Evolutionary conservation across 1,284 basidiomycete genomes (phyloP), one percentile per base, ranked within the genome.

Genomic region (Mycena sp.): DNA sequence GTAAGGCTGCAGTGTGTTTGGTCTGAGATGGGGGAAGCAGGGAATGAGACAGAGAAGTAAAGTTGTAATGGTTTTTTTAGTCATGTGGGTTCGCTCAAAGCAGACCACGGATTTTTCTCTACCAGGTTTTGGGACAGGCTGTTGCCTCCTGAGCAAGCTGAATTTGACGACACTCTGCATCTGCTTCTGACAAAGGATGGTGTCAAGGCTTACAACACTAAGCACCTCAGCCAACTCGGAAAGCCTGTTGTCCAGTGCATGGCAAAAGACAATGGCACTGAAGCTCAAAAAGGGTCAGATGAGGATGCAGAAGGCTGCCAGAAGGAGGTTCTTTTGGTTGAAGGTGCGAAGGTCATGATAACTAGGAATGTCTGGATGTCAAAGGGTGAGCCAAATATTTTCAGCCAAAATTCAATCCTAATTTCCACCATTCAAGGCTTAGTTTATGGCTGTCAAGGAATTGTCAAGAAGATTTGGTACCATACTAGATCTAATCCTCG

Each of bases 231-330:
- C 16, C 9, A 10, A 16, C 51, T 55, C 14, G 21, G 29, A 11
- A 46, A 58, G 25, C 59, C 59, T 16, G 61, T 63, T 16, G 4
- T 63, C 4, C 23, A 25, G 6, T 63, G 61, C 30, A 49, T 38
- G 19, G 61, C 61, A 7, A 58, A 49, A 23, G 43, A 63, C 37
- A 60, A 63, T 32, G 25, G n/a, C 25, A 26, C 17, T 12, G 55
- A 35, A 12, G 45, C 52, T n/a, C 19, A 38, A 6, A 44, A 49
- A 30, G 55, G 46, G n/a, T 29, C 35, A 11, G 52, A 38, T 41
- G 61, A 63, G n/a, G 52, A 61, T 44, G 61, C 54, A 25, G 40
- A 44, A 6, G 50, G 64, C 16, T 35, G 63, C 4, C 21, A 64
- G 25, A 17, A 23, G 5, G 30, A 60, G 30, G n/a, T 64, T 26